phyloP scores from a whole-genome alignment of 371 early-diverging fungal genomes.

The Syncephalastrum monosporum region DNA sequence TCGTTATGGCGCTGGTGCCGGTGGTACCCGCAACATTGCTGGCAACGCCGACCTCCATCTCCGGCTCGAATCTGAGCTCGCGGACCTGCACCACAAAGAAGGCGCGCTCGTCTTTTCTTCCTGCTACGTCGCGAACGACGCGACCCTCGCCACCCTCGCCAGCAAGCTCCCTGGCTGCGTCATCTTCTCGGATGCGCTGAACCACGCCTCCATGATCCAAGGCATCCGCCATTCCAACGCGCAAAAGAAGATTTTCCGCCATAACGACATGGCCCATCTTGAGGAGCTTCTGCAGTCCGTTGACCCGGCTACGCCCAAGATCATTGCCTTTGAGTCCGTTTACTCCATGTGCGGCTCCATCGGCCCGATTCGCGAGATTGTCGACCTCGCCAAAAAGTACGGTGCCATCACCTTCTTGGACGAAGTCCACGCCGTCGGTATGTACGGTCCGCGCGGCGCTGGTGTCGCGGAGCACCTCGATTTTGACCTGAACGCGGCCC shows the following conservation, averaged over 20 bases:
- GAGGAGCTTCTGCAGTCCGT: conserved; percentile 80
- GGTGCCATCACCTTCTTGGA: conserved; percentile 98
- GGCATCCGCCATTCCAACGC: conserved; percentile 95
- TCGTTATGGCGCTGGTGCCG: conserved; percentile 97
- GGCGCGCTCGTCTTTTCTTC: conserved; percentile 96
- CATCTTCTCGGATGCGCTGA: conserved; percentile 91
- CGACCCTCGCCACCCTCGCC: conserved; percentile 90
- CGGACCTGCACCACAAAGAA: conserved; percentile 88
- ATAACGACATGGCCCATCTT: conserved; percentile 92
- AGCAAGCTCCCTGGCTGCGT: conserved; percentile 91
- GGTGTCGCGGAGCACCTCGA: conserved; percentile 97
- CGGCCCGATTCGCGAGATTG: conserved; percentile 94
- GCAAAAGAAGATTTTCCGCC: conserved; percentile 89
- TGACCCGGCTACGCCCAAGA: conserved; percentile 85
- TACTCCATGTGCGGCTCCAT: conserved; percentile 98
- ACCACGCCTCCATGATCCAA: conserved; percentile 99
- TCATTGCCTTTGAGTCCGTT: conserved; percentile 97
- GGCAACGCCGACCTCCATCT: conserved; percentile 96
- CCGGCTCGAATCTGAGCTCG: conserved; percentile 89
- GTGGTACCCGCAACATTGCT: conserved; percentile 99
- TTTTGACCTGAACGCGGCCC: conserved; percentile 62
- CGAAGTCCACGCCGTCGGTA: conserved; percentile 98
- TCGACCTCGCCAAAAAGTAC: conserved; percentile 92
- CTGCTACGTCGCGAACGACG: conserved; percentile 99
- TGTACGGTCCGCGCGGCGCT: conserved; percentile 96